phyloP scores from a whole-genome alignment of 768 basidiomycete genomes.

The Russula compacta region DNA sequence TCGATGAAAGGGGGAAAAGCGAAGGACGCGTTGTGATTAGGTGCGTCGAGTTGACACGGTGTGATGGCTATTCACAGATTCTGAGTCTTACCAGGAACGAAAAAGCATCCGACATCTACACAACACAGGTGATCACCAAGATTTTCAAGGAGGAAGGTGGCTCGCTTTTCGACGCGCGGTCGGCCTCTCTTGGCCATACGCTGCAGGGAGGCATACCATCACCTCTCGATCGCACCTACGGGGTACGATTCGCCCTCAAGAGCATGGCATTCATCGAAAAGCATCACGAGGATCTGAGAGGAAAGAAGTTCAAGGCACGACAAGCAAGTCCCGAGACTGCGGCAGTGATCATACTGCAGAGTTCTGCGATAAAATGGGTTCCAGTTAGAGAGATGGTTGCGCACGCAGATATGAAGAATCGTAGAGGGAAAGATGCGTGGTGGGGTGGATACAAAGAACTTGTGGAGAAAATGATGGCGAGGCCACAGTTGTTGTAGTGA shows the following conservation, averaged over 20 bases:
- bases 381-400: slow-evolving; percentile 74
- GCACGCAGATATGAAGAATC: slow-evolving; percentile 86
- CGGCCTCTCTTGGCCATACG: slow-evolving; percentile 94
- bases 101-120: slow-evolving; percentile 78
- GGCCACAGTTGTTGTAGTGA: slow-evolving; percentile 41
- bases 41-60: slow-evolving; percentile 36
- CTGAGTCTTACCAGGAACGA: slow-evolving; percentile 54
- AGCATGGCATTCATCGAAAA: slow-evolving; percentile 93
- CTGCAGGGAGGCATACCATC: slow-evolving; percentile 95
- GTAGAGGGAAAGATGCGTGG: slow-evolving; percentile 72
- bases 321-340: slow-evolving; percentile 58
- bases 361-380: slow-evolving; percentile 72
- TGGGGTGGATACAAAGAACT: slow-evolving; percentile 65
- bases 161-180: slow-evolving; percentile 83
- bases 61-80: not conserved
- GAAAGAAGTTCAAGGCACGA: slow-evolving; percentile 43
- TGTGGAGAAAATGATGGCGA: slow-evolving; percentile 64
- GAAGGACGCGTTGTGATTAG: slow-evolving; percentile 91
- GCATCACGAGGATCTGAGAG: slow-evolving; percentile 51
- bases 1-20: slow-evolving; percentile 82
- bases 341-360: slow-evolving; percentile 87
- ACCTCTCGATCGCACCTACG: slow-evolving; percentile 87
- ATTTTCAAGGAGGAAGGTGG: slow-evolving; percentile 97
- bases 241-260: slow-evolving; percentile 79
- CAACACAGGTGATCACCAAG: slow-evolving; percentile 83